These are phyloP conservation scores for Smittium culicis DNA, from an alignment of 371 early-diverging fungal genomes.

Conservation along the genomic window DNA sequence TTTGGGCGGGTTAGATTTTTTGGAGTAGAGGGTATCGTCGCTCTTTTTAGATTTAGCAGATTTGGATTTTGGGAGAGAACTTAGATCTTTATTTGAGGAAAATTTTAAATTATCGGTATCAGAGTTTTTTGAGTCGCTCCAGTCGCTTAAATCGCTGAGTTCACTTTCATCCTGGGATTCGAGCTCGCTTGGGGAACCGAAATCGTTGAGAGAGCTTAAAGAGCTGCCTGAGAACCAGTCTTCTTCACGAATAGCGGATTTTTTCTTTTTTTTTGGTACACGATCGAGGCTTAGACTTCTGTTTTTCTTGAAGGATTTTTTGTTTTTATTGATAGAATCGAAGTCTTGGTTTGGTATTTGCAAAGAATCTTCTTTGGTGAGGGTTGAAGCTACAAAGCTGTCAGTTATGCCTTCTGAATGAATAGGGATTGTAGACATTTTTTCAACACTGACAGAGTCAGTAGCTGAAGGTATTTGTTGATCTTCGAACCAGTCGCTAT, in stretches of 20 bases:
- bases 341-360: neutral
- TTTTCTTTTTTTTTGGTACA: neutral
- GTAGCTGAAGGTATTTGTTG: too few relatives aligned
- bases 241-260: constrained; percentile 1
- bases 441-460: too few relatives aligned
- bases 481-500: constrained; percentile 25
- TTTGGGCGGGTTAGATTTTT: too few relatives aligned
- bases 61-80: neutral
- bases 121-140: constrained; percentile 1
- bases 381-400: constrained; percentile 5
- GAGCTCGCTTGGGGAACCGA: neutral
- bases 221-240: constrained; percentile 13
- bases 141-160: constrained; percentile 8
- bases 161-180: neutral
- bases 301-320: constrained; percentile 16
- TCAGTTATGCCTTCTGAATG: neutral
- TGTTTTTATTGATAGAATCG: neutral
- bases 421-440: too few relatives aligned
- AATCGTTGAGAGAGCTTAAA: constrained; percentile 1
- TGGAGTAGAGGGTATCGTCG: neutral
- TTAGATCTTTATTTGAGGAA: neutral
- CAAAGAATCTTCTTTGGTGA: neutral
- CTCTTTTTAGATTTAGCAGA: neutral
- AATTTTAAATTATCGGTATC: neutral
- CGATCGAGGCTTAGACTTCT: constrained; percentile 18